phyloP scores from a whole-genome alignment of 306 rosid genomes.

The Ziziphus jujuba region DNA sequence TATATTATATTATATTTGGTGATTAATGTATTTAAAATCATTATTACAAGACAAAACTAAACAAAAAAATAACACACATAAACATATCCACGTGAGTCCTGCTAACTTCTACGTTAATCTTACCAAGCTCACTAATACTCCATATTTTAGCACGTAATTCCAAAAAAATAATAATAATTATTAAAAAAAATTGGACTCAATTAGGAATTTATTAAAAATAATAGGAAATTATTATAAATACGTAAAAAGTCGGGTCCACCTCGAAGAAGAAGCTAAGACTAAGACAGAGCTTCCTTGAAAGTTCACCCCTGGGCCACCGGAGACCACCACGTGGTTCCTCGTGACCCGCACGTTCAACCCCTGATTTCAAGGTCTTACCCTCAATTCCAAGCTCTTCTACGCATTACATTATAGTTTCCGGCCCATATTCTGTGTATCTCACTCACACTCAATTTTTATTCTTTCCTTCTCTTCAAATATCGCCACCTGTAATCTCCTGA shows the following conservation, averaged over 20 bases:
- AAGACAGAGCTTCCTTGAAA: slow-evolving; percentile 1
- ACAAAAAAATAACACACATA: slow-evolving; percentile 5
- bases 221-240: neutral
- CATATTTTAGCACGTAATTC: slow-evolving; percentile 20
- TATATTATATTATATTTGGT: no score
- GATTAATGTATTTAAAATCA: neutral
- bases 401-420: slow-evolving; percentile 6
- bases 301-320: slow-evolving; percentile 20
- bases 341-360: slow-evolving; percentile 40
- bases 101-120: slow-evolving; percentile 32
- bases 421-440: neutral
- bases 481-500: neutral
- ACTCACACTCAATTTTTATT: neutral
- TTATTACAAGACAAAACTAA: slow-evolving; percentile 11
- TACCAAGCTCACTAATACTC: neutral
- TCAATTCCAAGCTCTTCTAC: neutral
- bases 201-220: neutral
- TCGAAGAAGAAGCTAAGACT: slow-evolving; percentile 9
- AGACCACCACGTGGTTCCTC: slow-evolving; percentile 38
- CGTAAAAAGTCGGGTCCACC: slow-evolving; percentile 37
- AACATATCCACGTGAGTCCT: slow-evolving; percentile 36
- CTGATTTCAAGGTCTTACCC: slow-evolving; percentile 30
- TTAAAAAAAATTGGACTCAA: neutral
- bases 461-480: neutral
- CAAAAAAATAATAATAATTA: neutral